Conservation (phyloP, 768 basidiomycete genomes). For the Rhodotorula taiwanensis region DNA sequence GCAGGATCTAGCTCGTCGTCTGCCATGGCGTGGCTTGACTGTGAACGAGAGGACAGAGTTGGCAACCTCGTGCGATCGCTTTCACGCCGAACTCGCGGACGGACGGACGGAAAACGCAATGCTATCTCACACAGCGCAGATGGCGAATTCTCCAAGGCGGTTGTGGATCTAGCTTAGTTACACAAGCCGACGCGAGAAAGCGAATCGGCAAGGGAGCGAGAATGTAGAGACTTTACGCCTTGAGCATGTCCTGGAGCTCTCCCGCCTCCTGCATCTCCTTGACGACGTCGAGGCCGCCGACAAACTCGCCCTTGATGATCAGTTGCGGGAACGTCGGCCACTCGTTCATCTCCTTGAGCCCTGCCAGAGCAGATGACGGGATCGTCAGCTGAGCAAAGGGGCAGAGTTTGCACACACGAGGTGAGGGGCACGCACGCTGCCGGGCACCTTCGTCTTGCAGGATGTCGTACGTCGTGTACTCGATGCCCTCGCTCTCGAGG, state of each 20-base stretch:
- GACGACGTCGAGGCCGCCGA: constrained; percentile 90
- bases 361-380: constrained; percentile 23
- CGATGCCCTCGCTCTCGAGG: constrained; percentile 58
- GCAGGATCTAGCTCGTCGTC: constrained; percentile 31
- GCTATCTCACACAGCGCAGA: too few relatives aligned
- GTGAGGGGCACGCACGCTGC: constrained; percentile 54
- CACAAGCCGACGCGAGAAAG: too few relatives aligned
- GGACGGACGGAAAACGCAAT: too few relatives aligned
- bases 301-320: constrained; percentile 79
- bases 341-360: constrained; percentile 66
- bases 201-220: too few relatives aligned
- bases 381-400: background rate
- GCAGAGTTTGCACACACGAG: background rate
- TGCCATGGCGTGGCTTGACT: background rate
- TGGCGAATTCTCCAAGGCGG: too few relatives aligned
- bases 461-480: constrained; percentile 76
- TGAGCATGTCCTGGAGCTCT: constrained; percentile 56
- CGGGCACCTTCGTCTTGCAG: constrained; percentile 71
- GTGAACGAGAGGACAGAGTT: background rate
- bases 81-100: too few relatives aligned
- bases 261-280: constrained; percentile 77
- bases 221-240: too few relatives aligned
- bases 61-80: background rate
- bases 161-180: too few relatives aligned
- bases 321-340: constrained; percentile 89